These are phyloP conservation scores for Nicotiana attenuata DNA, from an alignment of 257 asterid genomes.

Conservation along the genomic window DNA sequence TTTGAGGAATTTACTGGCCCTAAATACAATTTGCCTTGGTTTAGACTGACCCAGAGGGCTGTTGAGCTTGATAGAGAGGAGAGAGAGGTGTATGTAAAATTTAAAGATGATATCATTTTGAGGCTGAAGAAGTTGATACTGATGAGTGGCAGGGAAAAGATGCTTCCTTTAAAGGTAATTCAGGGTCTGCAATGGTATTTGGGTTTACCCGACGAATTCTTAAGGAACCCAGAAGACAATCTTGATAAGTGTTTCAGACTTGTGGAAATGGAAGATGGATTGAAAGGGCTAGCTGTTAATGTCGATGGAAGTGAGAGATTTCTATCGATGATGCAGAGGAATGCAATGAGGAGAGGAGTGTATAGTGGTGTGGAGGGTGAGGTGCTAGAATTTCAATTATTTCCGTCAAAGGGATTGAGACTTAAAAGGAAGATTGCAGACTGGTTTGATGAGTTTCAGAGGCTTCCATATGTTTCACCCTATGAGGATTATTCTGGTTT, in stretches of 20 bases:
- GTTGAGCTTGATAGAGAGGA: slow-evolving; percentile 71
- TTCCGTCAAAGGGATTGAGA: slow-evolving; percentile 78
- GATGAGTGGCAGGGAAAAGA: slow-evolving; percentile 58
- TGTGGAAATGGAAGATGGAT: slow-evolving; percentile 67
- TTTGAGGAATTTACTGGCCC: slow-evolving; percentile 87
- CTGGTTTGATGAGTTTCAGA: slow-evolving; percentile 72
- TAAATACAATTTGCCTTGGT: slow-evolving; percentile 69
- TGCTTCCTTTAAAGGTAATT: slow-evolving; percentile 65
- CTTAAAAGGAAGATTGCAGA: slow-evolving; percentile 63
- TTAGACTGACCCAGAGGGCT: slow-evolving; percentile 60
- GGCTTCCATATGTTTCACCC: slow-evolving; percentile 71
- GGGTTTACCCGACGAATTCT: slow-evolving; percentile 70
- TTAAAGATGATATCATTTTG: slow-evolving; percentile 43
- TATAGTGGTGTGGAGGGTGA: slow-evolving; percentile 46
- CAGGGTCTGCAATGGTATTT: slow-evolving; percentile 68
- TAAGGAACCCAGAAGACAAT: slow-evolving; percentile 41
- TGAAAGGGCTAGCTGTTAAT: slow-evolving; percentile 54
- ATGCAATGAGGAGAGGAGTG: slow-evolving; percentile 52
- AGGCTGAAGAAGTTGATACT: slow-evolving; percentile 67
- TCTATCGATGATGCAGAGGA: slow-evolving; percentile 52
- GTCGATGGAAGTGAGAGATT: slow-evolving; percentile 23
- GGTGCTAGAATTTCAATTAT: slow-evolving; percentile 59
- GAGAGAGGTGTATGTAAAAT: slow-evolving; percentile 39
- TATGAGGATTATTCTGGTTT: slow-evolving; percentile 44
- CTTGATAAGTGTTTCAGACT: slow-evolving; percentile 37